phyloP scores from a whole-genome alignment of 306 rosid genomes.

The Purshia tridentata region DNA sequence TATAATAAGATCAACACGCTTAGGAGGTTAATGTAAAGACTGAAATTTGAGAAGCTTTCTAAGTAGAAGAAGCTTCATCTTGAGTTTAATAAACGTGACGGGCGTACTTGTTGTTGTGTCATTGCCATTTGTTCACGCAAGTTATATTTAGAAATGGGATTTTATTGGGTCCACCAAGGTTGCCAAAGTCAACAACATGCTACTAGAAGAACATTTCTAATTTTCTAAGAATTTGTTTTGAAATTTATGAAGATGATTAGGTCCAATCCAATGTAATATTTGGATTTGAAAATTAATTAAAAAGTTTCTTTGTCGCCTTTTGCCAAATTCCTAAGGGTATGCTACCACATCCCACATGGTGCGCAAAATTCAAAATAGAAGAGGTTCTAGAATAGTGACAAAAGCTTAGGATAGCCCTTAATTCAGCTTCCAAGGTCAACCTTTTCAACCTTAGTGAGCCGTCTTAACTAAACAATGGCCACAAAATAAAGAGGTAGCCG shows the following conservation, averaged over 20 bases:
- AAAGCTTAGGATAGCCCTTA: no score
- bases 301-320: not conserved
- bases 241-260: not conserved
- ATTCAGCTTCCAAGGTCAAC: not conserved
- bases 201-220: not conserved
- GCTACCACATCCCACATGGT: not conserved
- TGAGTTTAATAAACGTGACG: not conserved
- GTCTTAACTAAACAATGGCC: not conserved
- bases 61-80: not conserved
- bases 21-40: not conserved
- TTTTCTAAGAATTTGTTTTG: not conserved
- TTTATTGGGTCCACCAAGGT: not conserved
- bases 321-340: not conserved
- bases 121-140: not conserved
- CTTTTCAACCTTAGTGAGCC: not conserved
- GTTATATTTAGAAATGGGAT: not conserved
- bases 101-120: not conserved
- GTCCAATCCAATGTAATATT: no score
- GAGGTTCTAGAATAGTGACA: constrained; percentile 3
- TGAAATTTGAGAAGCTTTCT: not conserved
- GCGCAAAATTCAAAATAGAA: not conserved
- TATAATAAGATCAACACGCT: not conserved
- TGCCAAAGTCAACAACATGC: constrained; percentile 12
- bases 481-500: not conserved
- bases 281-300: no score